These are phyloP conservation scores for Herpotrichia juniperi DNA, from an alignment of 2,329 filamentous ascomycete genomes.

Conservation along the genomic window DNA sequence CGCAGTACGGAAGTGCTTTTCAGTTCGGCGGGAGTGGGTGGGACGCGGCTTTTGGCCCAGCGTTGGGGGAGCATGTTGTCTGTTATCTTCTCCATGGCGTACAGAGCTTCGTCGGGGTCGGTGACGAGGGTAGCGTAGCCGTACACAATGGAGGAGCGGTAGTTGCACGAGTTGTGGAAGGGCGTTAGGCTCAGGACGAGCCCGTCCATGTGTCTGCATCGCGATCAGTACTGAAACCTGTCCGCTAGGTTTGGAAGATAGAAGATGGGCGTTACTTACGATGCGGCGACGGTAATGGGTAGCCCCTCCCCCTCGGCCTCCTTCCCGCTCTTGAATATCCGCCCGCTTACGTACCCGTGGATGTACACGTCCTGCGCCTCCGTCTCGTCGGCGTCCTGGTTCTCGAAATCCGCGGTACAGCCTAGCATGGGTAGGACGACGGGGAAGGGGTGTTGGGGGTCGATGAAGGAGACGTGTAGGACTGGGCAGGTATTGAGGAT, in stretches of 20 bases:
- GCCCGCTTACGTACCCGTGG: slow-evolving; percentile 51
- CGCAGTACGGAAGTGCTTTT: slow-evolving; percentile 34
- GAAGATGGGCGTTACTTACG: slow-evolving; percentile 45
- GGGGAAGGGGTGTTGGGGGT: slow-evolving; percentile 61
- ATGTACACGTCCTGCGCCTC: slow-evolving; percentile 36
- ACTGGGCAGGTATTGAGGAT: slow-evolving; percentile 39
- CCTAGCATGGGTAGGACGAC: slow-evolving; percentile 47
- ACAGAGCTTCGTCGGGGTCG: slow-evolving; percentile 27
- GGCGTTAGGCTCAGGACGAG: slow-evolving; percentile 41
- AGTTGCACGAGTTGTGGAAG: slow-evolving; percentile 46
- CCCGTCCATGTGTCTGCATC: slow-evolving; percentile 31
- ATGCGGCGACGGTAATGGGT: slow-evolving; percentile 35
- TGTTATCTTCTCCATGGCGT: slow-evolving; percentile 40
- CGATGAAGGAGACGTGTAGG: slow-evolving; percentile 44
- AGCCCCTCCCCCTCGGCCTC: slow-evolving; percentile 35
- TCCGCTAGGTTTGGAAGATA: neutral
- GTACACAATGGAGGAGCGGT: slow-evolving; percentile 37
- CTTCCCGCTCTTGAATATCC: slow-evolving; percentile 61
- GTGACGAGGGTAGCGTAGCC: slow-evolving; percentile 36
- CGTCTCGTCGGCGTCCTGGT: slow-evolving; percentile 67
- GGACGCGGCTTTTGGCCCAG: slow-evolving; percentile 37
- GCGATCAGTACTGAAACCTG: neutral
- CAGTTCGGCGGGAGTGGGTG: slow-evolving; percentile 37
- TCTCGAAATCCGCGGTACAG: slow-evolving; percentile 45
- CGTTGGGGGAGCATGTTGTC: slow-evolving; percentile 38